Evolutionary conservation across 164 flowering plant species (phyloP), one percentile per base, ranked within the genome.

Genomic region (Nymphaea colorata): DNA sequence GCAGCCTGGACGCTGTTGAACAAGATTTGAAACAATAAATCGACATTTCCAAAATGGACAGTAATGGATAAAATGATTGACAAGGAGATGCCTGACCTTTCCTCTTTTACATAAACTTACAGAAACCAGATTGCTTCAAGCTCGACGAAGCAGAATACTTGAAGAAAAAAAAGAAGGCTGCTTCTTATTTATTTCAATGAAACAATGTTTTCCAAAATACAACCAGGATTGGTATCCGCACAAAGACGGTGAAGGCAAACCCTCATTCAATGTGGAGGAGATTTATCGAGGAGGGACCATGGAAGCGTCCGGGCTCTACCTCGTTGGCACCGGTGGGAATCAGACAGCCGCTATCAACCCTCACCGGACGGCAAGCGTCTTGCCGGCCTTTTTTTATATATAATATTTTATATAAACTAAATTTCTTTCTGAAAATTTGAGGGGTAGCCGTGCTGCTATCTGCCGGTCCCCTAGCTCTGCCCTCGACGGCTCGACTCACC

Each of bases 271-370:
- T 93, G 79, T 5, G 93, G 81, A 17, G 96, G 96, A 0, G 96
- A 93, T 76, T 86, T 93, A 18, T 96, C 90, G 80, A 90, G 90
- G 57, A 93, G 90, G 15, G 96, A 93, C 96, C 98, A 93, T 2
- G 96, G 96, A 66, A n/a, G n/a, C n/a, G n/a, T n/a, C n/a, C n/a
- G n/a, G n/a, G n/a, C n/a, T n/a, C n/a, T n/a, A n/a, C n/a, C n/a
- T n/a, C n/a, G n/a, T n/a, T 25, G 36, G 36, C 36, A 51, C 15
- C 57, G 14, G 57, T 15, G 7, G 93, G 88, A 60, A 69, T 79
- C 0, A 93, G 71, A 0, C 96, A 96, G 2, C 96, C 96, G 96
- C 90, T 7, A 90, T 93, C 98, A 96, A 90, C 0, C 96, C 96
- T 69, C 90, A 74, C 11, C 87, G 87, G 1, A 93, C 96, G 11